Percentiles rank a stretch among this genome's conserved stretches.
These are phyloP conservation scores for Coemansia sp. DNA, from an alignment of 192 early-diverging fungal genomes.

Conservation along the genomic window DNA sequence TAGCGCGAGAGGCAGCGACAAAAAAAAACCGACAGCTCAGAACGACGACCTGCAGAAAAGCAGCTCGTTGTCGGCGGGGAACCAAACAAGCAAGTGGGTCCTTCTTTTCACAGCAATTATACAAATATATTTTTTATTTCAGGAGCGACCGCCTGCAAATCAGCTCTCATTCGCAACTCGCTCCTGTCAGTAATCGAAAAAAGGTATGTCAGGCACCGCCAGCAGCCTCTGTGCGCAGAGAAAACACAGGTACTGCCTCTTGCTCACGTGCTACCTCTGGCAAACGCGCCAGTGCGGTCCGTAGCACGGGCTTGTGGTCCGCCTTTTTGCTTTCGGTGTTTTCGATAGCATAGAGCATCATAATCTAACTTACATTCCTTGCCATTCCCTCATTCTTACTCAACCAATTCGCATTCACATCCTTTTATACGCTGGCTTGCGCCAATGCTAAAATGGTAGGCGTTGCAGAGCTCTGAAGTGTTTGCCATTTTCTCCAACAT, in stretches of 20 bases:
- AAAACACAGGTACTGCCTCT: neutral
- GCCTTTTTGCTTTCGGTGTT: neutral
- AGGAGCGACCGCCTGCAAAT: neutral
- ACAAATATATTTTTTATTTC: neutral
- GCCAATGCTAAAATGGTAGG: slow-evolving; percentile 3
- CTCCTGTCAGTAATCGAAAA: neutral
- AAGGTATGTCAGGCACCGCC: neutral
- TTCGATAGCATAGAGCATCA: neutral
- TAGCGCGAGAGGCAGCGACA: neutral
- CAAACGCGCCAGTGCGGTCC: neutral
- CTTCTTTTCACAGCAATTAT: neutral
- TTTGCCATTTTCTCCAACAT: neutral
- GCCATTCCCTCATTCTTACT: neutral
- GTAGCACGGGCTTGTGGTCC: neutral
- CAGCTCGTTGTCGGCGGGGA: neutral
- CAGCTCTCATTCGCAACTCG: neutral
- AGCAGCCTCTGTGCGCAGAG: neutral
- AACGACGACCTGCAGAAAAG: neutral
- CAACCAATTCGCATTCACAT: neutral
- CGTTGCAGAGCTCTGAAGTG: neutral
- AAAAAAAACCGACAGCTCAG: neutral
- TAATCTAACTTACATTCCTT: neutral
- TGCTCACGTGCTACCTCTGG: neutral
- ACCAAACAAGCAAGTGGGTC: slow-evolving; percentile 1
- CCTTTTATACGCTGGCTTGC: neutral